Percentiles rank a stretch among this genome's conserved stretches.
Evolutionary conservation across 345 rosid species (phyloP).

Genomic region (Eutrema heterophyllum): DNA sequence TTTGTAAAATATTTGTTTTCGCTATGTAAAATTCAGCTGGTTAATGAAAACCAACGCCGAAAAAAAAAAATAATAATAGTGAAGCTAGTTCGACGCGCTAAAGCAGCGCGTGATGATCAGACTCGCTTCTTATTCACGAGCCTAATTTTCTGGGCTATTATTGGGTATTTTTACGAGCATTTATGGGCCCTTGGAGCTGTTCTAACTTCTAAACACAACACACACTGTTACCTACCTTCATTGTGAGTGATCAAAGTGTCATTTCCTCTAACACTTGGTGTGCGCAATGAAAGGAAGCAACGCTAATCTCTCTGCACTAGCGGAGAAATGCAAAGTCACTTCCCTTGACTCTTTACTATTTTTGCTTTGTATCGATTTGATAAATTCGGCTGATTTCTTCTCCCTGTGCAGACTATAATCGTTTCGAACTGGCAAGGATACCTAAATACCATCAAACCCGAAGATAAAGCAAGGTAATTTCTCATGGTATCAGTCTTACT

Average conservation of each 20-base stretch:
- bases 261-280: constrained; percentile 55
- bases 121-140: not conserved
- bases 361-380: not conserved
- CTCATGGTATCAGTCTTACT: not conserved
- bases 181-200: not conserved
- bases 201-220: no score
- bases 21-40: no score
- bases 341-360: not conserved
- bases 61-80: no score
- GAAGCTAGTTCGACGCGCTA: not conserved
- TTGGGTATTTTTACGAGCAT: not conserved
- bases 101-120: not conserved
- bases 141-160: not conserved
- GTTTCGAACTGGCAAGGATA: constrained; percentile 80
- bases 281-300: constrained; percentile 47
- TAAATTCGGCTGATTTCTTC: not conserved
- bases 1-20: no score
- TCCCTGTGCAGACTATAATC: constrained; percentile 53
- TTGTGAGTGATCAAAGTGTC: constrained; percentile 8
- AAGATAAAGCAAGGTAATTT: constrained; percentile 72
- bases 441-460: constrained; percentile 75
- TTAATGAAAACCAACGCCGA: no score
- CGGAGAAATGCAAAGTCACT: constrained; percentile 73
- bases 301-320: constrained; percentile 42
- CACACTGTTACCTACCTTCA: not conserved